Evolutionary conservation across 495 filamentous ascomycete species (phyloP).

Genomic region (Talaromyces ruber): DNA sequence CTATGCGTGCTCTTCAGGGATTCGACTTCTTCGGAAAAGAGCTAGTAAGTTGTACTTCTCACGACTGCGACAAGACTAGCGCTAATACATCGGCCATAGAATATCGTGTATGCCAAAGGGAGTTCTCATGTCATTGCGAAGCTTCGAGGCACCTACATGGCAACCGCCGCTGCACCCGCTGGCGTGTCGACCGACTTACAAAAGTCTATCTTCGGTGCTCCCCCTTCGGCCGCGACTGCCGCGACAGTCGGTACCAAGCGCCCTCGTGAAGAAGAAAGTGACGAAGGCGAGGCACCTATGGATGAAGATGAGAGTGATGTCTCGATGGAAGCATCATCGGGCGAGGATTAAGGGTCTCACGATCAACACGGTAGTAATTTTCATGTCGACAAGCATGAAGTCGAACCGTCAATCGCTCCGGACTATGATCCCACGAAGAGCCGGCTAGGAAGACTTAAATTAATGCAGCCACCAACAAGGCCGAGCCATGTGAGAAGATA

Average conservation of each 20-base stretch:
- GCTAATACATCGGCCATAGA: constrained; percentile 35
- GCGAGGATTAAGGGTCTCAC: constrained; percentile 32
- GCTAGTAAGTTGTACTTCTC: constrained; percentile 47
- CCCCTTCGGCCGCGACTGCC: constrained; percentile 36
- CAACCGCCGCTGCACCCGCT: constrained; percentile 45
- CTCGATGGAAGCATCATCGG: constrained; percentile 46
- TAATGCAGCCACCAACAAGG: constrained; percentile 62
- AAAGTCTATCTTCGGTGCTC: constrained; percentile 72
- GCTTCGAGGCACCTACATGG: constrained; percentile 79
- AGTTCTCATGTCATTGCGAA: constrained; percentile 81
- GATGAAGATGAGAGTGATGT: constrained; percentile 55
- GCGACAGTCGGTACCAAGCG: constrained; percentile 51
- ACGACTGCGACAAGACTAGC: background rate
- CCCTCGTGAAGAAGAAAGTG: constrained; percentile 62
- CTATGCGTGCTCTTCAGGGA: constrained; percentile 78
- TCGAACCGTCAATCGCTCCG: background rate
- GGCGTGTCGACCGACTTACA: constrained; percentile 65
- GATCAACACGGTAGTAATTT: background rate
- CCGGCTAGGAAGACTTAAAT: constrained; percentile 57
- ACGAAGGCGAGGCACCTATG: constrained; percentile 63
- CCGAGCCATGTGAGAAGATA: constrained; percentile 81
- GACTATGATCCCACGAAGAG: constrained; percentile 16
- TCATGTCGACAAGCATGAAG: background rate
- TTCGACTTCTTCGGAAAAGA: constrained; percentile 81
- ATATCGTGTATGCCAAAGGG: constrained; percentile 79